Conservation (phyloP, 345 rosid species). For the Dovyalis caffra region DNA sequence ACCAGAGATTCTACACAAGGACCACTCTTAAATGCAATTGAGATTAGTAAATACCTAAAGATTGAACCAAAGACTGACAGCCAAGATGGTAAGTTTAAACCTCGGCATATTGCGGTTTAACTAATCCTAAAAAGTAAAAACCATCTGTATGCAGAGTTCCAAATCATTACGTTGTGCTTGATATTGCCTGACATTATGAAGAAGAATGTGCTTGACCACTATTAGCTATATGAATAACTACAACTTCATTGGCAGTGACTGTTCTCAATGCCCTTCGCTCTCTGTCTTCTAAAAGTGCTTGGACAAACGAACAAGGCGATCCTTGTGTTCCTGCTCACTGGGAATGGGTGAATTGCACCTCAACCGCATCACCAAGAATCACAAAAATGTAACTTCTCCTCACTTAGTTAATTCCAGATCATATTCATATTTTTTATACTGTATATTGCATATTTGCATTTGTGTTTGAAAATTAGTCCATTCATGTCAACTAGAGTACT, state of each 20-base stretch:
- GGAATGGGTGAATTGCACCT: slow-evolving; percentile 82
- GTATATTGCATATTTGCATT: background rate
- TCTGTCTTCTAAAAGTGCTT: slow-evolving; percentile 48
- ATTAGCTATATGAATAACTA: slow-evolving; percentile 12
- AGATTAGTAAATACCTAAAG: slow-evolving; percentile 75
- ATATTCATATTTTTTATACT: slow-evolving; percentile 8
- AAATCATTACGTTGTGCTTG: background rate
- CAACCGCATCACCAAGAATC: slow-evolving; percentile 71
- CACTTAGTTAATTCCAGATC: background rate
- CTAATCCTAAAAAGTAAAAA: background rate
- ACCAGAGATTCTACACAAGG: slow-evolving; percentile 81
- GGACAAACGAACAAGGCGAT: slow-evolving; percentile 79
- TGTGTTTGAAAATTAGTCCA: background rate
- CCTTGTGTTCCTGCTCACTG: slow-evolving; percentile 84
- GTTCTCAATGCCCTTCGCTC: slow-evolving; percentile 54
- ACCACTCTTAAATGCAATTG: slow-evolving; percentile 86
- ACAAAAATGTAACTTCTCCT: slow-evolving; percentile 69
- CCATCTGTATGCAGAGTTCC: background rate
- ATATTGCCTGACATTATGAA: background rate
- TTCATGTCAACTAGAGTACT: background rate
- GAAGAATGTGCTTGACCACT: slow-evolving; percentile 9
- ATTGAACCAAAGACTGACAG: slow-evolving; percentile 60
- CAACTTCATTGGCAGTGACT: slow-evolving; percentile 45
- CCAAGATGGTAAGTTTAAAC: slow-evolving; percentile 58
- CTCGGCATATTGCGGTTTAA: background rate